Evolutionary conservation across 345 rosid species (phyloP), one percentile per base, ranked within the genome.

Genomic region (Sapria himalayana): DNA sequence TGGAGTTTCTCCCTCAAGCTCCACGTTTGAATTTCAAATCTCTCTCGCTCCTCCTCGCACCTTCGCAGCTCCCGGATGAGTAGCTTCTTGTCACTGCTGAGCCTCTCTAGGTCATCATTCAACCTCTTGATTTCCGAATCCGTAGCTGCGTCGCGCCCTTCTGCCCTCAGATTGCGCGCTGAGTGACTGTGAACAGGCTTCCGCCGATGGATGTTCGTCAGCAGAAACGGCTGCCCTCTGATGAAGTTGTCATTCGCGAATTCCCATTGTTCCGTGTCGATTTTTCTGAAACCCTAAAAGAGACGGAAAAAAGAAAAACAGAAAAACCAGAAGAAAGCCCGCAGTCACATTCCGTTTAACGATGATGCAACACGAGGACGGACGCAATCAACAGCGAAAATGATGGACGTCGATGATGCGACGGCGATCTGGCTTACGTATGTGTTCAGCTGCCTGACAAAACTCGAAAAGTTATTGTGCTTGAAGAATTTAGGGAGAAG

Each of bases 151-250:
- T 62, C 52, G 54, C 45, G 45, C 33, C 66, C 81, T 47, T 69
- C 91, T 35, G 64, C 62, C 17, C 62, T 74, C 24, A 66, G 58
- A 54, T 55, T 79, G 43, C 54, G 73, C 58, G 56, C 27, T 20
- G 98, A 91, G 58, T 77, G 96, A 58, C 93, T 80, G 49, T 84
- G 96, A 45, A 84, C 92, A 0, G 96, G 95, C 64, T 84, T 91
- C 32, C 85, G 63, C 55, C 96, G 65, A 37, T 75, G 92, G 41
- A 84, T 91, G 70, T 84, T 91, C 73, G 62, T 80, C 79, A 91
- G 41, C 16, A 70, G 81, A 15, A 64, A 55, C 3, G 93, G 80
- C 24, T 58, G 73, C 25, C 76, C 92, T 66, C 78, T 73, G 3
- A 80, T 24, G 22, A 91, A 91, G 46, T 77, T 86, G 2, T 91